Percentiles rank a stretch among this genome's conserved stretches.
Evolutionary conservation across 495 filamentous ascomycete genomes (phyloP).

Genomic region (Jackrogersella multiformis): DNA sequence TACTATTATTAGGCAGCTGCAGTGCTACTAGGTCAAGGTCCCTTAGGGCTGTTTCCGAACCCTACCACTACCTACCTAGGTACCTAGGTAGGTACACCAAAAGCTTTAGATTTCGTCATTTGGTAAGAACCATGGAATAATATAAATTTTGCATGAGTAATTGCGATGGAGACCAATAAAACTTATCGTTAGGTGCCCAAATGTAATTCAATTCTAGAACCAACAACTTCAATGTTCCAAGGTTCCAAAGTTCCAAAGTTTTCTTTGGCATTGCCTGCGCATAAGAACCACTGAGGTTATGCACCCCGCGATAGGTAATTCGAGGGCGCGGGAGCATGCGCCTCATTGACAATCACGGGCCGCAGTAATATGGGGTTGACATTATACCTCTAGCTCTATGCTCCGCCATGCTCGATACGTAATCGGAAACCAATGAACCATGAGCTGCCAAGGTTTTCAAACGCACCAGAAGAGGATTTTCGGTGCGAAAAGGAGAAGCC

Average conservation of each 20-base stretch:
- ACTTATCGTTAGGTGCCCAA: no score
- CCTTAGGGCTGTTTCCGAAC: slow-evolving; percentile 5
- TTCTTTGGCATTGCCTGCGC: not conserved
- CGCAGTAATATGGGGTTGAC: slow-evolving; percentile 1
- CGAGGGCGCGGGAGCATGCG: slow-evolving; percentile 18
- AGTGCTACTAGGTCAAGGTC: not conserved
- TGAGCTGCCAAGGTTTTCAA: no score
- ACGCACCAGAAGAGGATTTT: slow-evolving; percentile 4
- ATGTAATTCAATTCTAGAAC: not conserved
- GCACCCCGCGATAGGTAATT: slow-evolving; percentile 27
- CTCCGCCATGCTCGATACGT: slow-evolving; percentile 26
- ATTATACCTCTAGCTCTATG: not conserved
- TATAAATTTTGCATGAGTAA: not conserved
- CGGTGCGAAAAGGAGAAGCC: slow-evolving; percentile 4
- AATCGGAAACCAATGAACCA: not conserved
- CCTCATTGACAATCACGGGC: slow-evolving; percentile 23
- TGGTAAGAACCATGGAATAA: slow-evolving; percentile 1
- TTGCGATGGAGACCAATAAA: slow-evolving; percentile 12
- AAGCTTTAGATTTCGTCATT: slow-evolving; percentile 19
- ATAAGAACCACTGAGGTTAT: not conserved
- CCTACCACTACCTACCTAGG: no score
- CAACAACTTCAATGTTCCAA: not conserved
- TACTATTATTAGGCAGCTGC: slow-evolving; percentile 1
- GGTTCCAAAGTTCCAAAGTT: not conserved
- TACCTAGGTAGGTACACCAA: no score